Evolutionary conservation across 2,329 filamentous ascomycete species (phyloP).

Genomic region (Aureobasidium sp.): DNA sequence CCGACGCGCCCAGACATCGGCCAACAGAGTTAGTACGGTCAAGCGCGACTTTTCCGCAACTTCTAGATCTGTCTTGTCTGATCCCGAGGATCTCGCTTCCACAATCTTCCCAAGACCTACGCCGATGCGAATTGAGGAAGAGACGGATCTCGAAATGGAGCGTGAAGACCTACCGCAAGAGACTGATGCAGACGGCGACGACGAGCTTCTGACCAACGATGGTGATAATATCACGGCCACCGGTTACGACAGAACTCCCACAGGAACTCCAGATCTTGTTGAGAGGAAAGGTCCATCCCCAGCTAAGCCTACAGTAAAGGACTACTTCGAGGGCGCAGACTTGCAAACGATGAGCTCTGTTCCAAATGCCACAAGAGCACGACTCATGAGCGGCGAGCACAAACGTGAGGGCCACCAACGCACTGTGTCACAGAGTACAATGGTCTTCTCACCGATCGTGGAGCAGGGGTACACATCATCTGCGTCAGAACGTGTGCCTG

Average conservation of each 20-base stretch:
- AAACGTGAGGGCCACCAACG: slow-evolving; percentile 47
- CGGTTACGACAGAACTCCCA: slow-evolving; percentile 13
- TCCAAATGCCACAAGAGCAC: slow-evolving; percentile 2
- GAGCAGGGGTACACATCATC: slow-evolving; percentile 21
- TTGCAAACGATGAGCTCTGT: neutral
- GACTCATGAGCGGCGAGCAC: slow-evolving; percentile 15
- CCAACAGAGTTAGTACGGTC: slow-evolving; percentile 21
- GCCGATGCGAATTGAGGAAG: slow-evolving; percentile 37
- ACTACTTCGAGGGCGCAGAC: slow-evolving; percentile 3
- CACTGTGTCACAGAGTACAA: slow-evolving; percentile 72
- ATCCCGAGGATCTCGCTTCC: slow-evolving; percentile 43
- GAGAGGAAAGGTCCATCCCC: slow-evolving; percentile 8
- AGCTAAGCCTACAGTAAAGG: neutral
- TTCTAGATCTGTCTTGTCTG: slow-evolving; percentile 47
- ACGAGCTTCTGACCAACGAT: slow-evolving; percentile 77
- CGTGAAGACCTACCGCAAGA: slow-evolving; percentile 45
- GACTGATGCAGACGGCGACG: slow-evolving; percentile 80
- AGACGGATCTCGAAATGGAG: slow-evolving; percentile 31
- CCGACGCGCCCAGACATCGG: slow-evolving; percentile 39
- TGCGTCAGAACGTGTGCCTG: neutral
- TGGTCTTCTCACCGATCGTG: slow-evolving; percentile 66
- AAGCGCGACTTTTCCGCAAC: slow-evolving; percentile 42
- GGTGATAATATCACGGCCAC: slow-evolving; percentile 42
- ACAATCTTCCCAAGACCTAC: slow-evolving; percentile 29
- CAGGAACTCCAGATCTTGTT: slow-evolving; percentile 1